Conservation (phyloP, 2,329 filamentous ascomycete genomes). For the Fusarium pseudograminearum region DNA sequence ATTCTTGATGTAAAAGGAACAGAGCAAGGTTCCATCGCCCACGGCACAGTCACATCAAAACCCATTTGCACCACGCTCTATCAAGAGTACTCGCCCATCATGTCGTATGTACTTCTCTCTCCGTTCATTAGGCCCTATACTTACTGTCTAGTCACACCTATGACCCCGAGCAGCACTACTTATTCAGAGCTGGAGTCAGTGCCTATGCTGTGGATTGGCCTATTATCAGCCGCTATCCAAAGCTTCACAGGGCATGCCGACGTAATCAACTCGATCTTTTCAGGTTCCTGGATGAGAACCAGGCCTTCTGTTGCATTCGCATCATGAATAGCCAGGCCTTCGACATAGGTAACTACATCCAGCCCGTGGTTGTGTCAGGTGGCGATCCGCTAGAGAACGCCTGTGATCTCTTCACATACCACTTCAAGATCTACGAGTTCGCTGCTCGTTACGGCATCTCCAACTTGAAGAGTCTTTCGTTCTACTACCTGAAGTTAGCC, state of each 20-base stretch:
- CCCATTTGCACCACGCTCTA: not conserved
- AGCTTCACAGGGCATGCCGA: not conserved
- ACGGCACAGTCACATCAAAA: not conserved
- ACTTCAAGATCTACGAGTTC: not conserved
- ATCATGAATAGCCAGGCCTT: not conserved
- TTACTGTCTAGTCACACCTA: not conserved
- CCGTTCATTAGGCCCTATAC: not conserved
- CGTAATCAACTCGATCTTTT: not conserved
- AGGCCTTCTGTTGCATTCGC: not conserved
- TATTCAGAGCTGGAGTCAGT: not conserved
- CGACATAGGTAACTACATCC: not conserved
- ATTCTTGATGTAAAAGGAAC: not conserved
- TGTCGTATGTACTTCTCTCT: not conserved
- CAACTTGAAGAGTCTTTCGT: not conserved
- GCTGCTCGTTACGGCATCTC: not conserved
- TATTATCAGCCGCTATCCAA: not conserved
- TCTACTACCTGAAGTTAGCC: not conserved
- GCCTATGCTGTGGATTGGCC: not conserved
- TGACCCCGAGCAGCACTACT: not conserved
- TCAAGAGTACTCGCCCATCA: not conserved
- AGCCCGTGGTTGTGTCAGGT: accelerated
- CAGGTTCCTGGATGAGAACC: not conserved
- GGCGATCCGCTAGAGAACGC: not conserved
- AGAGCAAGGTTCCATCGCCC: not conserved
- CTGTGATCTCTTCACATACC: not conserved